Base-by-base conservation (phyloP, 352 stramenopile species). In the Nothophytophthora sp. region DNA sequence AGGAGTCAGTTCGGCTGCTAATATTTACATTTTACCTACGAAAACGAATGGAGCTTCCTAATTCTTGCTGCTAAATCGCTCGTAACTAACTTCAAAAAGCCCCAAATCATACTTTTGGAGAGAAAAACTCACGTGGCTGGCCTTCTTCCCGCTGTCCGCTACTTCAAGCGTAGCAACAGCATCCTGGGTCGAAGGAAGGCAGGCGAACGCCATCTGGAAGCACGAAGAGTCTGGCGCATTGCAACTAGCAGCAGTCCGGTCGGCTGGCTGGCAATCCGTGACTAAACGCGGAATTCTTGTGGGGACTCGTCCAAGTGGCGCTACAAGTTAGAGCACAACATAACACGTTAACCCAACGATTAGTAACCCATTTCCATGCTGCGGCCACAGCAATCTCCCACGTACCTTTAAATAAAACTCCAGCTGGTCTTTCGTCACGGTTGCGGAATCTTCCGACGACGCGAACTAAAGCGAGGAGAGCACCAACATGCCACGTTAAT, bases 351-450 rank as follows among this genome's bases (percentile, higher is more conserved):
- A 38, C n/a, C n/a, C n/a, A n/a, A n/a, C n/a, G n/a, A n/a, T n/a
- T n/a, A n/a, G n/a, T n/a, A n/a, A n/a, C n/a, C n/a, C n/a, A n/a
- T n/a, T n/a, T n/a, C n/a, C n/a, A n/a, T n/a, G n/a, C n/a, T n/a
- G n/a, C n/a, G n/a, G n/a, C n/a, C n/a, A n/a, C n/a, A n/a, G n/a
- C n/a, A n/a, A n/a, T n/a, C n/a, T n/a, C n/a, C n/a, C n/a, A 54
- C 62, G 16, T 51, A 93, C 82, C 73, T 93, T 90, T 66, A 93
- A 80, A 74, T 91, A 93, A 58, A 78, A 93, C 62, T 90, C 76
- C n/a, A 93, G 58, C 29, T 93, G 80, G 41, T 90, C 72, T 65
- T 93, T 93, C 53, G 81, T 85, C 34, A 93, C 55, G 41, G 63
- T 73, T 8, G 66, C 63, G 13, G 70, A 60, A 32, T 87, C 76